A percentile compares a stretch with the other conserved stretches of the same genome.
These are phyloP conservation scores for Pythium folliculosum DNA, from an alignment of 352 stramenopile species.

Conservation along the genomic window DNA sequence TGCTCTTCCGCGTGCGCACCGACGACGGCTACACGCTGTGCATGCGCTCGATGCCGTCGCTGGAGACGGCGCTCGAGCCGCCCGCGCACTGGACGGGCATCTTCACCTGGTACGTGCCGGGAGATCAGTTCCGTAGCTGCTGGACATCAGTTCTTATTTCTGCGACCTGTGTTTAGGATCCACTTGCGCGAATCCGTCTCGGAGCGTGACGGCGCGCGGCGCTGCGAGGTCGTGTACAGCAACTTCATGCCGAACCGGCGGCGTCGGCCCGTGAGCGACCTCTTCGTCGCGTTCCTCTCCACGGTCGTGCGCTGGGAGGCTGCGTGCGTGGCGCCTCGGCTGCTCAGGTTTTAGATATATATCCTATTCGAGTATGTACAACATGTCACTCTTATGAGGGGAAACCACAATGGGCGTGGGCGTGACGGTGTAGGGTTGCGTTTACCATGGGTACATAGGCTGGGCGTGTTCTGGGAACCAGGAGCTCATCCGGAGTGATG, in stretches of 20 bases:
- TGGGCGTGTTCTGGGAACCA: neutral
- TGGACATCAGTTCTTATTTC: neutral
- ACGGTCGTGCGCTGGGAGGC: conserved; percentile 67
- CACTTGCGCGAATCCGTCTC: conserved; percentile 17
- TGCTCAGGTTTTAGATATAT: conserved; percentile 29
- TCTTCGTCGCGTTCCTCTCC: conserved; percentile 65
- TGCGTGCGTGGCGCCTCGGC: conserved; percentile 43
- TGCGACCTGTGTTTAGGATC: conserved; percentile 16
- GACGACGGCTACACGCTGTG: conserved; percentile 62
- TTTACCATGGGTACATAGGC: neutral
- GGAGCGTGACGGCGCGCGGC: neutral
- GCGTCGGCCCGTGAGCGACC: conserved; percentile 27
- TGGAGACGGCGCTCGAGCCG: conserved; percentile 15
- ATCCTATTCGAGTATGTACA: neutral
- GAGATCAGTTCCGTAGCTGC: neutral
- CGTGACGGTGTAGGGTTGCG: conserved; percentile 3
- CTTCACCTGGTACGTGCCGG: conserved; percentile 23
- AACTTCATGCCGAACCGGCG: conserved; percentile 39
- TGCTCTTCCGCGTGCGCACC: conserved; percentile 68
- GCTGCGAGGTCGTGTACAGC: conserved; percentile 27
- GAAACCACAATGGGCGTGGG: neutral
- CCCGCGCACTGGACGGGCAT: conserved; percentile 22
- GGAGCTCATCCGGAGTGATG: conserved; percentile 11
- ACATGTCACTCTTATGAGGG: neutral
- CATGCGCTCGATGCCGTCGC: conserved; percentile 38